Evolutionary conservation across 495 filamentous ascomycete species (phyloP).

Genomic region (Penicillium waksmanii): DNA sequence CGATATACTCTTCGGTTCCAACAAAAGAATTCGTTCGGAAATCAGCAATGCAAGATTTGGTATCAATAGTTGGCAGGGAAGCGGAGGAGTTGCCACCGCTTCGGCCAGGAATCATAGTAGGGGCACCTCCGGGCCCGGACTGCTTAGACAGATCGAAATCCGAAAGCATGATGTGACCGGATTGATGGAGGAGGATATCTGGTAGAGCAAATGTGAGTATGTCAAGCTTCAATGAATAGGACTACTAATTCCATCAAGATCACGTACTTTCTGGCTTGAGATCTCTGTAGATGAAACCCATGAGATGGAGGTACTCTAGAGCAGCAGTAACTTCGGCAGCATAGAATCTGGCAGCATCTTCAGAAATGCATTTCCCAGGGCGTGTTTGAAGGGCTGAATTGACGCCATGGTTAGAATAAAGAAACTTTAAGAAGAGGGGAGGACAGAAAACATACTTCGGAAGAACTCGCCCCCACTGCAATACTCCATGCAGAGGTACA

Average conservation of each 20-base stretch:
- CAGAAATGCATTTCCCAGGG: slow-evolving; percentile 93
- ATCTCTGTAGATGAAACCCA: slow-evolving; percentile 99
- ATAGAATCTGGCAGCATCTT: slow-evolving; percentile 97
- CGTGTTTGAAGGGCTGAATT: slow-evolving; percentile 83
- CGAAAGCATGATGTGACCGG: slow-evolving; percentile 98
- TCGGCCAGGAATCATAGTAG: slow-evolving; percentile 93
- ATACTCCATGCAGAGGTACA: slow-evolving; percentile 99
- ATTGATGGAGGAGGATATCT: slow-evolving; percentile 98
- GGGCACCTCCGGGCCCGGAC: slow-evolving; percentile 92
- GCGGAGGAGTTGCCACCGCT: slow-evolving; percentile 74
- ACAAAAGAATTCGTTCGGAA: slow-evolving; percentile 99
- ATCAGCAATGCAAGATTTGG: slow-evolving; percentile 96
- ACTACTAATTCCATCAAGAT: slow-evolving; percentile 3
- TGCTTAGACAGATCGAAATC: slow-evolving; percentile 99
- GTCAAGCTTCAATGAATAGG: neutral
- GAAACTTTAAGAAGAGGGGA: neutral
- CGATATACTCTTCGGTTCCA: slow-evolving; percentile 98
- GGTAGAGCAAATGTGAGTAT: slow-evolving; percentile 6
- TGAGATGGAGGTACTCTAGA: slow-evolving; percentile 94
- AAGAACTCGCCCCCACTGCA: slow-evolving; percentile 99
- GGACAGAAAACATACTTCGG: slow-evolving; percentile 56
- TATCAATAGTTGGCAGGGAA: slow-evolving; percentile 92
- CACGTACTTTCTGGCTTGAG: slow-evolving; percentile 93
- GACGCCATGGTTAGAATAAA: slow-evolving; percentile 10
- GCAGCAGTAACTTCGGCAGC: slow-evolving; percentile 98